Evolutionary conservation across 208 protist genomes (phyloP).

Genomic region (Borovskyia barvae): DNA sequence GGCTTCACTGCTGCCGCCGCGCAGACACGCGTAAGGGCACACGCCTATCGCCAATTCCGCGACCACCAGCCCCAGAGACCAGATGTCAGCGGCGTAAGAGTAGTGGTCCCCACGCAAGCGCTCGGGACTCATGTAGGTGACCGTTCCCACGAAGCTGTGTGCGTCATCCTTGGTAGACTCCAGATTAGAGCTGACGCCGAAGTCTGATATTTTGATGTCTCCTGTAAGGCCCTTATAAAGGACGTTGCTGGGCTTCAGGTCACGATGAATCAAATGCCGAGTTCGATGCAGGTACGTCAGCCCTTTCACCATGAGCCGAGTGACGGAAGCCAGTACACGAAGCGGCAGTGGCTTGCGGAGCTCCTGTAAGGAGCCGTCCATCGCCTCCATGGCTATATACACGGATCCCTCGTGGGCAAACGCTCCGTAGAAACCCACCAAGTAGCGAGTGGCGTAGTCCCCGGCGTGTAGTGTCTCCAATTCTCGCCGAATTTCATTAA

Average conservation of each 20-base stretch:
- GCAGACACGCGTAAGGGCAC: conserved; percentile 71
- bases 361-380: conserved; percentile 87
- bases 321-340: conserved; percentile 58
- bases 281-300: conserved; percentile 87
- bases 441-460: conserved; percentile 30
- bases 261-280: conserved; percentile 93
- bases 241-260: conserved; percentile 98
- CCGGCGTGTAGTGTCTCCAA: conserved; percentile 78
- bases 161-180: conserved; percentile 84
- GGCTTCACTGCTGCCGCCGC: conserved; percentile 59
- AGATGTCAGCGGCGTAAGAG: conserved; percentile 92
- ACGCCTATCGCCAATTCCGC: conserved; percentile 84
- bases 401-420: conserved; percentile 86
- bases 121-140: conserved; percentile 95
- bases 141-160: conserved; percentile 90
- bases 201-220: conserved; percentile 92
- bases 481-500: conserved; percentile 81
- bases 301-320: conserved; percentile 78
- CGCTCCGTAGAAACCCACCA: conserved; percentile 90
- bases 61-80: conserved; percentile 90
- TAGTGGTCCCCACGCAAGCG: conserved; percentile 86
- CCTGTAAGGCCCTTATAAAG: conserved; percentile 87
- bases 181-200: conserved; percentile 91
- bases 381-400: conserved; percentile 90
- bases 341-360: conserved; percentile 54